These are phyloP conservation scores for Nevesoporus exiguus DNA, from an alignment of 768 basidiomycete species.

Conservation along the genomic window DNA sequence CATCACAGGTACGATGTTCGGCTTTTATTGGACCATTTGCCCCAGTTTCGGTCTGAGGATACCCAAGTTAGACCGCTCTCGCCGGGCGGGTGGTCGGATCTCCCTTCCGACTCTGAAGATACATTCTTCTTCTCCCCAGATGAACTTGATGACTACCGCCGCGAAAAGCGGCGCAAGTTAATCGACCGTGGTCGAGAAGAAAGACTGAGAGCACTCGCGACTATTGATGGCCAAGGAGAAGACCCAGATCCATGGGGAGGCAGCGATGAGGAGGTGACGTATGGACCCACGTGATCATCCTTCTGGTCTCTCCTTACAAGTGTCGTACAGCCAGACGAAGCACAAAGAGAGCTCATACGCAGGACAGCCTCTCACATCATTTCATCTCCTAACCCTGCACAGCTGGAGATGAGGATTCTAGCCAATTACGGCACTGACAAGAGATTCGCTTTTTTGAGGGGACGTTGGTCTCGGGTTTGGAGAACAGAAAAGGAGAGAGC, in stretches of 20 bases:
- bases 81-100: slow-evolving; percentile 74
- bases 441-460: slow-evolving; percentile 79
- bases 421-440: slow-evolving; percentile 79
- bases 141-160: slow-evolving; percentile 63
- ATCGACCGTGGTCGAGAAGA: slow-evolving; percentile 60
- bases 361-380: slow-evolving; percentile 69
- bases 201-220: slow-evolving; percentile 55
- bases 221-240: slow-evolving; percentile 39
- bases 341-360: slow-evolving; percentile 63
- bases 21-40: slow-evolving; percentile 60
- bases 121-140: slow-evolving; percentile 71
- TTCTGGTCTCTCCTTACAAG: slow-evolving; percentile 9
- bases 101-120: slow-evolving; percentile 84
- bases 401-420: slow-evolving; percentile 85
- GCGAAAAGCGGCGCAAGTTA: slow-evolving; percentile 62
- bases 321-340: slow-evolving; percentile 50
- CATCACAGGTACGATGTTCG: slow-evolving; percentile 72
- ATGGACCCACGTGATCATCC: neutral
- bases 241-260: slow-evolving; percentile 59
- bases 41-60: slow-evolving; percentile 7
- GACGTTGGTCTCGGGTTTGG: slow-evolving; percentile 73
- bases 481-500: slow-evolving; percentile 46
- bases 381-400: slow-evolving; percentile 70
- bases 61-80: slow-evolving; percentile 34
- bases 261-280: slow-evolving; percentile 66